Evolutionary conservation across 345 rosid genomes (phyloP), one percentile per base, ranked within the genome.

Genomic region (Kernera saxatilis): DNA sequence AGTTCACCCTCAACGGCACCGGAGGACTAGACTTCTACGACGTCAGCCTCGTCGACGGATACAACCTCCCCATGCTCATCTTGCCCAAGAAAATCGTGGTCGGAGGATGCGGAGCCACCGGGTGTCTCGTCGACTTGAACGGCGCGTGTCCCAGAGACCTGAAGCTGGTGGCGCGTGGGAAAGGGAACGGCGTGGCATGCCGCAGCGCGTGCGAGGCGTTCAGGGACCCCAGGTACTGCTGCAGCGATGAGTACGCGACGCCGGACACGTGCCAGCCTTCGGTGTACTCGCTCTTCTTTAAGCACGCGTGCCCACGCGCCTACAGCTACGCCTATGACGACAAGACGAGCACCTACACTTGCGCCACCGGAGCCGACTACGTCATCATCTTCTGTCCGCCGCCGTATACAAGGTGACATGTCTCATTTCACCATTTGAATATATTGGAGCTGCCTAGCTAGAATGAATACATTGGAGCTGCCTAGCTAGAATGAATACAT

Each of bases 121-220:
- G 97, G 10, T 93, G 98, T 61, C 80, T 93, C 48, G 76, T 91
- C 3, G 91, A 93, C 76, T 76, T 93, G 27, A 93, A 93, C 84
- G 84, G 85, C 1, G 92, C 85, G 32, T 91, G 98, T 51, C 98
- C 96, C 4, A 29, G 67, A 53, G 88, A 85, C 41, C 61, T 93
- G 27, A 82, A 66, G 45, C 67, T 86, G 64, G 45, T 86, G 74
- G 79, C 81, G 59, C 81, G 81, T 70, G 82, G 21, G 10, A 46
- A 58, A 10, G 30, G 62, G 8, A 13, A 82, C 2, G 71, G 77
- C 5, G 84, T 86, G 1, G 98, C 85, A 1, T 93, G 97, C 55
- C 80, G 88, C 46, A 89, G 98, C 85, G 97, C 98, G 69, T 91
- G 98, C 50, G 96, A 91, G 71, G 96, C 94, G 1, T 93, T 91